Percentiles rank a stretch among this genome's conserved stretches.
Evolutionary conservation across 805 yeast species (phyloP).

Genomic region (Lachancea quebecensis): DNA sequence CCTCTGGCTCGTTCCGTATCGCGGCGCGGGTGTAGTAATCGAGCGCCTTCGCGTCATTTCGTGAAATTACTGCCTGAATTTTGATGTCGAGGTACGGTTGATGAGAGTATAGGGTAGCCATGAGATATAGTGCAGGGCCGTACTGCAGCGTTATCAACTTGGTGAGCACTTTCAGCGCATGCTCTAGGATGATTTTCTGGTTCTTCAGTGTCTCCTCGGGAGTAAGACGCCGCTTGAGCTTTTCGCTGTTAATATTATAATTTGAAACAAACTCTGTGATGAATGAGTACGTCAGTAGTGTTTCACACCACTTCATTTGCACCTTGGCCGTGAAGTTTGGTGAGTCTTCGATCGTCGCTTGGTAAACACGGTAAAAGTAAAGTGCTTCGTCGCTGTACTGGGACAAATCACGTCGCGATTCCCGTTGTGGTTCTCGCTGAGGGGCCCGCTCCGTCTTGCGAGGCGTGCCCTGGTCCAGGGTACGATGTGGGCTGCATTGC

Average conservation of each 20-base stretch:
- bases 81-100: conserved; percentile 40
- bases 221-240: conserved; percentile 33
- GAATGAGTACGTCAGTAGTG: conserved; percentile 43
- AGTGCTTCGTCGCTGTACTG: conserved; percentile 16
- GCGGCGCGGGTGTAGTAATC: conserved; percentile 57
- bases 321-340: conserved; percentile 39
- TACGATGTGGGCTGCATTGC: no score
- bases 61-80: conserved; percentile 42
- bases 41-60: conserved; percentile 55
- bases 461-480: background rate
- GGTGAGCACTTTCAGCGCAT: conserved; percentile 54
- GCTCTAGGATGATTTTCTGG: conserved; percentile 47
- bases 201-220: conserved; percentile 43
- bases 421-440: background rate
- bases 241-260: conserved; percentile 43
- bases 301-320: conserved; percentile 61
- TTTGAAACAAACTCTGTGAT: conserved; percentile 36
- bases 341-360: conserved; percentile 22
- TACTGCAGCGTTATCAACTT: conserved; percentile 45
- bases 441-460: background rate
- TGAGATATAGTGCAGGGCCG: conserved; percentile 48
- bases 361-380: conserved; percentile 21
- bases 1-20: conserved; percentile 47
- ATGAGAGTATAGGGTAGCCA: conserved; percentile 58
- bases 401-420: conserved; percentile 14